Base-by-base conservation (phyloP, 345 rosid genomes). In the Syzygium aromaticum region DNA sequence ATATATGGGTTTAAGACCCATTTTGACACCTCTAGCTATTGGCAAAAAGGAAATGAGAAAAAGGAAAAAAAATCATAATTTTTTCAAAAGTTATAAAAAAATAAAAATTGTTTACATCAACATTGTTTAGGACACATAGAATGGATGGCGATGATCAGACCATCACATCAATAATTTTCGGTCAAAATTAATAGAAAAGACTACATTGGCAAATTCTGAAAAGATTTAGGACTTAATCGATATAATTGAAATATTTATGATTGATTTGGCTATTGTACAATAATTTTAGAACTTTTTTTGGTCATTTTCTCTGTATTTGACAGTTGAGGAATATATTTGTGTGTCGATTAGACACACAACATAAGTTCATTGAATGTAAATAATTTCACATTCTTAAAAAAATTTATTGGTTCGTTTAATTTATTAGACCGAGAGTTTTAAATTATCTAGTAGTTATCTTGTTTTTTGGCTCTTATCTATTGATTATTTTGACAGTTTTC, bases 41-140 rank as follows among this genome's bases (percentile, higher is more conserved):
- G 8, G 59, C 9, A 54, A 54, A 54, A 54, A 21, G 9, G 1
- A 54, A 21, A 54, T 7, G 1, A 54, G 0, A 3, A 7, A 3
- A 19, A 19, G 8, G 1, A 17, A 19, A 6, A 5, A 43, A 43
- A 43, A 43, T 43, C 46, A 43, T 5, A 43, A 43, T 43, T 43
- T 5, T 43, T 54, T 19, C 16, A 16, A 5, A 52, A n/a, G n/a
- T n/a, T n/a, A n/a, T n/a, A n/a, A n/a, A n/a, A n/a, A n/a, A n/a
- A n/a, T n/a, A 52, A 14, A 21, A 54, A 54, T 54, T 54, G 0
- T 54, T 8, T 5, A 54, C 6, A 1, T 7, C 1, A 6, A 0
- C 2, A 0, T 6, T 19, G 0, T 1, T 17, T 21, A 53, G 7
- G 6, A 3, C 0, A 53, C 19, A 16, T 53, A 53, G 54, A 10